These are phyloP conservation scores for Aspergillus ochraceoroseus DNA, from an alignment of 2,329 filamentous ascomycete genomes.

Conservation along the genomic window DNA sequence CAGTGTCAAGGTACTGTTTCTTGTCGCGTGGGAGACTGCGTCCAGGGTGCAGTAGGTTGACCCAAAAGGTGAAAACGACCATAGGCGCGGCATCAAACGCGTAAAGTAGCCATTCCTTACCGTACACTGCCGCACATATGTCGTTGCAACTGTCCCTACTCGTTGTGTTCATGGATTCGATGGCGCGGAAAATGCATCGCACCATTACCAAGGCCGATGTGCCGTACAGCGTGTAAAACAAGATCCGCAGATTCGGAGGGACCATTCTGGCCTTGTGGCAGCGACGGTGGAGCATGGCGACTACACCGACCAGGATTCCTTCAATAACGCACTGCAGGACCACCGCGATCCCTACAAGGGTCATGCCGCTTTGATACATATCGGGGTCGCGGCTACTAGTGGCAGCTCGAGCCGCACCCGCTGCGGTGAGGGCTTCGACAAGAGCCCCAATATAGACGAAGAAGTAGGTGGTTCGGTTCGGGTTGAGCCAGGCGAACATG, in stretches of 20 bases:
- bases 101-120: constrained; percentile 9
- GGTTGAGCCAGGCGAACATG: constrained; percentile 14
- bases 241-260: constrained; percentile 5
- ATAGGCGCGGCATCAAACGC: constrained; percentile 7
- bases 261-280: constrained; percentile 3
- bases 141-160: constrained; percentile 3
- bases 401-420: constrained; percentile 6
- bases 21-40: constrained; percentile 7
- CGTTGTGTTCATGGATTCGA: constrained; percentile 7
- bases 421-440: constrained; percentile 10
- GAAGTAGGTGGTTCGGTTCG: constrained; percentile 12
- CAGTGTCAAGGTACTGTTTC: constrained; percentile 4
- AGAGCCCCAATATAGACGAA: constrained; percentile 10
- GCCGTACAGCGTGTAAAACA: constrained; percentile 11
- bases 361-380: constrained; percentile 7
- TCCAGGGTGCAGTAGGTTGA: constrained; percentile 10
- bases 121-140: constrained; percentile 6
- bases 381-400: neutral
- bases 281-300: constrained; percentile 7
- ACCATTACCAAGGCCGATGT: constrained; percentile 6
- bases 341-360: constrained; percentile 6
- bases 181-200: constrained; percentile 11
- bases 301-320: constrained; percentile 1
- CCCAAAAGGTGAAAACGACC: constrained; percentile 9
- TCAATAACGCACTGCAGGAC: constrained; percentile 9